phyloP scores from a whole-genome alignment of 805 yeast species.

The Ogataea ganodermae region DNA sequence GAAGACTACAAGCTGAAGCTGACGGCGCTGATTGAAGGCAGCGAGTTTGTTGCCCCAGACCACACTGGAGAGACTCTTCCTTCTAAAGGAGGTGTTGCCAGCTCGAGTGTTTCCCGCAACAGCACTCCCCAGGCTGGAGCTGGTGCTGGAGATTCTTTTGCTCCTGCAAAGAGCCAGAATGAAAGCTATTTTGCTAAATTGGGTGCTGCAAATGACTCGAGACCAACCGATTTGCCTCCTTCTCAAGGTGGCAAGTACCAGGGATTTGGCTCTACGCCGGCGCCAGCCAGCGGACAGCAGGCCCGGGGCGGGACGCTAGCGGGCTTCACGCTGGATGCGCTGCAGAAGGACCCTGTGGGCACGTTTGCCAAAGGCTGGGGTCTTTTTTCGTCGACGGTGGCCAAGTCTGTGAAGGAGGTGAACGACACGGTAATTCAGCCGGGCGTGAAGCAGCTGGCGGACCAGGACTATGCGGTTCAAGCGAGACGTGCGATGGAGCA shows the following conservation, averaged over 20 bases:
- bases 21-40: constrained; percentile 73
- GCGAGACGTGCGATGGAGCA: constrained; percentile 94
- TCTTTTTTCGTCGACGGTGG: constrained; percentile 79
- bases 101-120: neutral
- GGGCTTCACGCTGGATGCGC: constrained; percentile 62
- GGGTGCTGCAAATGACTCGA: constrained; percentile 67
- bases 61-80: constrained; percentile 52
- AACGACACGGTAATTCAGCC: constrained; percentile 90
- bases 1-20: constrained; percentile 87
- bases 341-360: constrained; percentile 87
- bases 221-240: constrained; percentile 84
- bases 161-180: constrained; percentile 54
- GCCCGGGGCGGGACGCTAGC: constrained; percentile 45
- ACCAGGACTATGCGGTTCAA: constrained; percentile 75
- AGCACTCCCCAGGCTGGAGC: neutral
- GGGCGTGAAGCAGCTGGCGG: constrained; percentile 76
- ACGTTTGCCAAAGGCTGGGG: constrained; percentile 94
- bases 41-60: constrained; percentile 65
- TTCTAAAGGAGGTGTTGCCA: constrained; percentile 17
- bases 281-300: constrained; percentile 34
- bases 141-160: constrained; percentile 11
- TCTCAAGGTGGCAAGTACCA: constrained; percentile 91
- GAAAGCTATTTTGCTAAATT: constrained; percentile 81
- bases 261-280: constrained; percentile 86
- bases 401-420: constrained; percentile 81